Percentiles rank a stretch among this genome's conserved stretches.
phyloP scores from a whole-genome alignment of 2,329 filamentous ascomycete species.

The Colletotrichum sojae region DNA sequence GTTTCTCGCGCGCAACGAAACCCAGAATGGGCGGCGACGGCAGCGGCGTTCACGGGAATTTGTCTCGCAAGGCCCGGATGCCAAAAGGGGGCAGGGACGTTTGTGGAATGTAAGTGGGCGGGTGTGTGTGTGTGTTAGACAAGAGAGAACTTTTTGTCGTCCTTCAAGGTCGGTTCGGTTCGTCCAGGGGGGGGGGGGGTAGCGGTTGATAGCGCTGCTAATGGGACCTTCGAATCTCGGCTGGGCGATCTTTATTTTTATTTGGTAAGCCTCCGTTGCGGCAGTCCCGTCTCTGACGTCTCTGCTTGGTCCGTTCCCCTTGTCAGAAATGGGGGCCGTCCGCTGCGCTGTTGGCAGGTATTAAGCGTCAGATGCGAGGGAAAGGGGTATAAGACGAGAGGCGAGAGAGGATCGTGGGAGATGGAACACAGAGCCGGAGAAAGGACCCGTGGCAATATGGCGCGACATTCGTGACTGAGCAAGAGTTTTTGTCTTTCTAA shows the following conservation, averaged over 20 bases:
- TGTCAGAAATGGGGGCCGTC: conserved; percentile 1
- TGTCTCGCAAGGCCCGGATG: conserved; percentile 1
- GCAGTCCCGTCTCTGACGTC: conserved; percentile 26
- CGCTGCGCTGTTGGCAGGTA: background rate
- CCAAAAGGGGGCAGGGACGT: background rate
- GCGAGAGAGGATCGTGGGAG: background rate
- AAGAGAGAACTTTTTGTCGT: conserved; percentile 1
- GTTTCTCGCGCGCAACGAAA: conserved; percentile 8
- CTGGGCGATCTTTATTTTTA: conserved; percentile 36
- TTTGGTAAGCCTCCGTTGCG: conserved; percentile 29
- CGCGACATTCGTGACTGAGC: background rate
- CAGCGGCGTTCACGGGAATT: background rate
- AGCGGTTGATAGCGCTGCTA: background rate
- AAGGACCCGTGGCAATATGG: background rate
- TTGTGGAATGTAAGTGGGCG: too few relatives aligned
- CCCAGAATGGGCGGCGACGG: background rate
- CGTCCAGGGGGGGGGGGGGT: conserved; percentile 19
- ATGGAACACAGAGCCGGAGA: background rate
- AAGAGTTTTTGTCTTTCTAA: too few relatives aligned
- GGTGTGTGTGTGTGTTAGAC: conserved; percentile 1
- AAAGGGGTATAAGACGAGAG: conserved; percentile 24
- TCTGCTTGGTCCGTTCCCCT: conserved; percentile 25
- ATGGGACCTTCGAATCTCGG: conserved; percentile 27
- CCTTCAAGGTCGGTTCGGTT: conserved; percentile 14
- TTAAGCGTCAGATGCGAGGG: conserved; percentile 2